These are phyloP conservation scores for Globisporangium spiculum DNA, from an alignment of 352 stramenopile genomes.

Conservation along the genomic window DNA sequence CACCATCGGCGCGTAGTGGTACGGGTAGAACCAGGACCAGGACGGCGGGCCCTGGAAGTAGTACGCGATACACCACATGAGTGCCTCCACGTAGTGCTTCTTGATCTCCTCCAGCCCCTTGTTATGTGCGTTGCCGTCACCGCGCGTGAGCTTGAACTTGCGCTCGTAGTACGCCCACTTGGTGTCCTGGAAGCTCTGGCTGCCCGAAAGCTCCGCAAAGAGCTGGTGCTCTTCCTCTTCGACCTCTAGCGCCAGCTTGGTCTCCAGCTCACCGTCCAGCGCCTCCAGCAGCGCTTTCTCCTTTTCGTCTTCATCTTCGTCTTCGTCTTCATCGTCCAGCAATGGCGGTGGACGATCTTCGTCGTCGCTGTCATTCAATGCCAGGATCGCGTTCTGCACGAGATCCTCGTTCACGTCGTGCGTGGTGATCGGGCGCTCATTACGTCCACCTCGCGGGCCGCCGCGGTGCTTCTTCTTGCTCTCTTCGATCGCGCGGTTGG, in stretches of 20 bases:
- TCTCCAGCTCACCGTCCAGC: conserved; percentile 52
- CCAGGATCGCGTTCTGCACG: conserved; percentile 45
- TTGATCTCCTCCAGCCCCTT: conserved; percentile 58
- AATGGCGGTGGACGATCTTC: conserved; percentile 25
- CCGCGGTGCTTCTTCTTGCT: conserved; percentile 31
- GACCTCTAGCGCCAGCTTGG: conserved; percentile 35
- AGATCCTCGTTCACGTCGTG: conserved; percentile 46
- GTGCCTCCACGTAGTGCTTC: conserved; percentile 72
- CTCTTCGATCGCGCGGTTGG: conserved; percentile 61
- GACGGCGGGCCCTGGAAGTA: conserved; percentile 92
- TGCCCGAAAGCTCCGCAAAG: conserved; percentile 48
- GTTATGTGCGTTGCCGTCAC: conserved; percentile 58
- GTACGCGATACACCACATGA: conserved; percentile 79
- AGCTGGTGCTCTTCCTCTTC: conserved; percentile 48
- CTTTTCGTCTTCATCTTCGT: conserved; percentile 34
- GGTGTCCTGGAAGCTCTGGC: conserved; percentile 74
- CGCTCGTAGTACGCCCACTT: conserved; percentile 86
- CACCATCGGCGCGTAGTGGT: conserved; percentile 99
- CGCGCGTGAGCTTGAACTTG: conserved; percentile 68
- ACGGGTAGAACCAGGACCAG: conserved; percentile 99
- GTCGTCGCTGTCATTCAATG: conserved; percentile 31
- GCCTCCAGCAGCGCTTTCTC: conserved; percentile 58
- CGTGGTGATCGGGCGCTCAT: conserved; percentile 22
- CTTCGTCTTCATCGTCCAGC: conserved; percentile 34
- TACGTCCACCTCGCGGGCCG: conserved; percentile 17